Evolutionary conservation across 225 moss, liverwort and hornwort genomes (phyloP).

Genomic region (Polytrichum formosum): DNA sequence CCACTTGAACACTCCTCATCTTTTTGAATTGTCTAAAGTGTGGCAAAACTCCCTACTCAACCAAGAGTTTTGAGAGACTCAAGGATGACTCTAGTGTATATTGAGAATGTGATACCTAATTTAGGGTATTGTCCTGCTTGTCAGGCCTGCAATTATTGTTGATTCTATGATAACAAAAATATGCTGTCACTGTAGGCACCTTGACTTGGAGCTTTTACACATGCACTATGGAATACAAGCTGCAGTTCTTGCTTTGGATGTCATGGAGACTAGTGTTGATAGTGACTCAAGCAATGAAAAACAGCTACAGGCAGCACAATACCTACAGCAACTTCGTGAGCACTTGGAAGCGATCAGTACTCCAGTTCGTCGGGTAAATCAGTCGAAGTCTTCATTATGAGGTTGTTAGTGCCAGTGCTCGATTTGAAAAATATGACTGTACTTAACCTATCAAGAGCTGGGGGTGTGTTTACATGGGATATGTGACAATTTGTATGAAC

Average conservation of each 20-base stretch:
- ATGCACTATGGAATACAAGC: conserved; percentile 94
- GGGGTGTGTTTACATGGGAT: too few species aligned
- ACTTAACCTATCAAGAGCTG: too few species aligned
- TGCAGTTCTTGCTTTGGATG: conserved; percentile 61
- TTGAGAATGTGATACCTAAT: too few species aligned
- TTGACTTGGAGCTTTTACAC: conserved; percentile 91
- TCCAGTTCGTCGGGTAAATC: conserved; percentile 75
- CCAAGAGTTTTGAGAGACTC: neutral
- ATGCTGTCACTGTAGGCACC: conserved; percentile 54
- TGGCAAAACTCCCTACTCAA: too few species aligned
- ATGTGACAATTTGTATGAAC: too few species aligned
- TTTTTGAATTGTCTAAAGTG: too few species aligned
- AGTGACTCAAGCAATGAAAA: conserved; percentile 32
- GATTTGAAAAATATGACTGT: too few species aligned
- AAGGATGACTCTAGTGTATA: too few species aligned
- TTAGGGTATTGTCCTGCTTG: too few species aligned
- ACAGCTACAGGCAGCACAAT: conserved; percentile 45
- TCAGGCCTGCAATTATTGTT: too few species aligned
- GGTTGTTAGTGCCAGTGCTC: too few species aligned
- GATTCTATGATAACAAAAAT: neutral
- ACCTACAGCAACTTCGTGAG: conserved; percentile 64
- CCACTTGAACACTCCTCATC: too few species aligned
- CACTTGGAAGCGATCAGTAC: conserved; percentile 78
- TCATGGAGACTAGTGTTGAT: conserved; percentile 51
- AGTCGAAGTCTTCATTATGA: neutral